These are phyloP conservation scores for Fusarium udum DNA, from an alignment of 2,329 filamentous ascomycete genomes.

Conservation along the genomic window DNA sequence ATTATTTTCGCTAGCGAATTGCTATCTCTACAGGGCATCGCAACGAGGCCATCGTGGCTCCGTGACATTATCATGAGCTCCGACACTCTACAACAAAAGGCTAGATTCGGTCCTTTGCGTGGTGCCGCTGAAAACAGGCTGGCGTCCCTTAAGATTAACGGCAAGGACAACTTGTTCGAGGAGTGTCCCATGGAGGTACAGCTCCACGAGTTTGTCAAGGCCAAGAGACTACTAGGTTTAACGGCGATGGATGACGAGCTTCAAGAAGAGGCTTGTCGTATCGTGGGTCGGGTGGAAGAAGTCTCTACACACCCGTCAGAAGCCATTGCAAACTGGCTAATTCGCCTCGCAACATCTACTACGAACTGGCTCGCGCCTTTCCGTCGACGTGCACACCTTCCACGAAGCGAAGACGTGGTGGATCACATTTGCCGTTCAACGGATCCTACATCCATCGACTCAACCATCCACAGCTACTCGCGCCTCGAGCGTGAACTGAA, in stretches of 20 bases:
- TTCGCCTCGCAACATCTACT: slow-evolving; percentile 61
- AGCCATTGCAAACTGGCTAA: slow-evolving; percentile 63
- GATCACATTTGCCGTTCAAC: slow-evolving; percentile 59
- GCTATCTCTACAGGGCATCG: slow-evolving; percentile 52
- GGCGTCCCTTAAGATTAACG: slow-evolving; percentile 63
- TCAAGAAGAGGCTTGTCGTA: slow-evolving; percentile 66
- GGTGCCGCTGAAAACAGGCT: slow-evolving; percentile 58
- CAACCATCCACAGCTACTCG: slow-evolving; percentile 67
- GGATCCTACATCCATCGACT: slow-evolving; percentile 65
- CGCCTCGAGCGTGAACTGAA: slow-evolving; percentile 65
- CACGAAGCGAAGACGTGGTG: slow-evolving; percentile 64
- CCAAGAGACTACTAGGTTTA: slow-evolving; percentile 63
- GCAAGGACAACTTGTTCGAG: slow-evolving; percentile 67
- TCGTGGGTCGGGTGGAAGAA: slow-evolving; percentile 66
- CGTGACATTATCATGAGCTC: slow-evolving; percentile 66
- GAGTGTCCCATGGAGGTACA: slow-evolving; percentile 65
- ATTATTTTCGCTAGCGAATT: slow-evolving; percentile 66
- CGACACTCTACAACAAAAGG: slow-evolving; percentile 53
- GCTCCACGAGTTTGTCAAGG: slow-evolving; percentile 63
- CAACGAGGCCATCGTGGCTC: slow-evolving; percentile 61
- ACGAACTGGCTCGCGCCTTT: slow-evolving; percentile 66
- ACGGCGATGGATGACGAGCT: slow-evolving; percentile 69
- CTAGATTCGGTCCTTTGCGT: slow-evolving; percentile 60
- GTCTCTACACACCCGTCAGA: slow-evolving; percentile 60
- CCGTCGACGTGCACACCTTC: slow-evolving; percentile 64